phyloP scores from a whole-genome alignment of 2,329 filamentous ascomycete genomes.

The Nothomitra cinnamomea region DNA sequence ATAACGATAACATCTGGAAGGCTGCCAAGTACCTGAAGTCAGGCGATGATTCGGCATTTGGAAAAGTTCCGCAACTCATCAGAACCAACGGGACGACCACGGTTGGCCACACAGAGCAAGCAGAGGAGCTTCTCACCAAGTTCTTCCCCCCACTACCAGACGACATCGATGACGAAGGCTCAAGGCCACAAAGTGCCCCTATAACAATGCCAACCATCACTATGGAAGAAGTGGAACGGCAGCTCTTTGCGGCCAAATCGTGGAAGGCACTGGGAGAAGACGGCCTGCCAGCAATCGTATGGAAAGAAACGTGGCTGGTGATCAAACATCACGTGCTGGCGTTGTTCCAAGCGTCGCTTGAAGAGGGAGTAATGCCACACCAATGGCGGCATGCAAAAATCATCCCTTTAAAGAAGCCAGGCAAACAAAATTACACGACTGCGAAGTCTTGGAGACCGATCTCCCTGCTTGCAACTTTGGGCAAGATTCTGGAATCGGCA shows the following conservation, averaged over 20 bases:
- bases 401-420: constrained; percentile 18
- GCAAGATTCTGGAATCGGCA: too few relatives aligned
- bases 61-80: background rate
- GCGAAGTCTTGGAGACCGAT: too few relatives aligned
- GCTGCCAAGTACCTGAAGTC: constrained; percentile 1
- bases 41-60: background rate
- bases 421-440: too few relatives aligned
- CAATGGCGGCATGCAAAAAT: constrained; percentile 16
- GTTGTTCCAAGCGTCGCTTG: too few relatives aligned
- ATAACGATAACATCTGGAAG: constrained; percentile 6
- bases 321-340: too few relatives aligned
- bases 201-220: background rate
- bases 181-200: background rate
- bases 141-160: background rate
- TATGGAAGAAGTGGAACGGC: background rate
- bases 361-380: too few relatives aligned
- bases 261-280: too few relatives aligned
- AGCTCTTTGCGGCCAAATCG: background rate
- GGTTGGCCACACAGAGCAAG: background rate
- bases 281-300: too few relatives aligned
- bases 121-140: background rate
- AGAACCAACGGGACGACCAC: background rate
- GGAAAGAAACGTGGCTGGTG: too few relatives aligned
- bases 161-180: background rate
- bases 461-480: too few relatives aligned